Evolutionary conservation across 139 green algal species (phyloP), one percentile per base, ranked within the genome.

Genomic region (Volvox reticuliferus): DNA sequence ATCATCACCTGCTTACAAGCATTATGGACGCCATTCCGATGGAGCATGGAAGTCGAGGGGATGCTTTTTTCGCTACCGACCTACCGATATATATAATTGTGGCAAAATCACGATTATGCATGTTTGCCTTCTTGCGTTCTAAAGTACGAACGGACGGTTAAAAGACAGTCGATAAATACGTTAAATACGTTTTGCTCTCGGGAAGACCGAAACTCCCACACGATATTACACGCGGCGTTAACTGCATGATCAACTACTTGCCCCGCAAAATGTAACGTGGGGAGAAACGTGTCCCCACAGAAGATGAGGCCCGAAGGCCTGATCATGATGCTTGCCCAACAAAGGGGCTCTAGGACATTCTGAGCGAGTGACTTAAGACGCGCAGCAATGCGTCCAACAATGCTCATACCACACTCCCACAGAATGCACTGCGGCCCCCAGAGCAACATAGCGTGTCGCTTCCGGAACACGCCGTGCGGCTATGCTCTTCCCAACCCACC

Each of bases 41-140:
- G n/a, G n/a, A n/a, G n/a, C 62, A 69, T 28, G 65, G 65, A 73
- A 73, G 65, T 28, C 65, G 65, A 73, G 65, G 44, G 44, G 44
- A 55, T 55, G 44, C 44, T 9, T 55, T 55, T n/a, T 9, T 55
- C 65, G 12, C 21, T 28, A 28, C 65, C 65, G n/a, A n/a, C n/a
- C n/a, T n/a, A n/a, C n/a, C n/a, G n/a, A n/a, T 73, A 73, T 12
- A 12, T 73, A 73, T 73, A 73, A 55, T 55, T 55, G 65, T 24
- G 65, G 65, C 65, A 73, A 73, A 73, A 28, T 73, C 65, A 73
- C 65, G 65, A 73, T 73, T 73, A 73, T 73, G 65, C 65, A 73
- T 73, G 44, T 73, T 73, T 73, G 65, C 65, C 65, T 73, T 73
- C 65, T 73, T 73, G 65, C 21, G 65, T 73, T 73, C 65, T 2